phyloP scores from a whole-genome alignment of 2,329 filamentous ascomycete species.

The Rasamsonia emersonii region DNA sequence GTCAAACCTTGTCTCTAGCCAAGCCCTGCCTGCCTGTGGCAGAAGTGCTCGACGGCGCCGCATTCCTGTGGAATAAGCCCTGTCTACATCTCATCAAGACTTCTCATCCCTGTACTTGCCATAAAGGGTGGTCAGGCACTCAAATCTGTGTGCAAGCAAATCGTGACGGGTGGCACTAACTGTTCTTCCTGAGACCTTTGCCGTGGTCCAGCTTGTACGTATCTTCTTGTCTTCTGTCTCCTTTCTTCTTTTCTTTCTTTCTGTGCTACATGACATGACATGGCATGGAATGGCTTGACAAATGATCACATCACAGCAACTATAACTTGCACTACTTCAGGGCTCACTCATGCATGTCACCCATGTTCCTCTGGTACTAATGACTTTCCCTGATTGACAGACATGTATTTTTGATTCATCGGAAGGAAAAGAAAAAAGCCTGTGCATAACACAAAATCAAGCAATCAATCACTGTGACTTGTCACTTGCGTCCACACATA shows the following conservation, averaged over 20 bases:
- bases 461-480: conserved; percentile 25
- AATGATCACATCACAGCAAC: background rate
- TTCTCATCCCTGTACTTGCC: conserved; percentile 21
- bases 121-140: conserved; percentile 16
- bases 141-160: conserved; percentile 9
- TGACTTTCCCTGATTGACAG: conserved; percentile 27
- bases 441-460: conserved; percentile 32
- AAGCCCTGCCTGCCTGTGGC: conserved; percentile 16
- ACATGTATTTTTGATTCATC: conserved; percentile 35
- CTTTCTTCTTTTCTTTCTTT: conserved; percentile 11
- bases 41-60: conserved; percentile 13
- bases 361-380: conserved; percentile 23
- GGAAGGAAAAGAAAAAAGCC: conserved; percentile 21
- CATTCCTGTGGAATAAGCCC: conserved; percentile 16
- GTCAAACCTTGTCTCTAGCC: conserved; percentile 10
- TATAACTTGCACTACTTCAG: conserved; percentile 9
- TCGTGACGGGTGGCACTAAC: conserved; percentile 5
- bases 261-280: no score
- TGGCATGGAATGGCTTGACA: conserved; percentile 7
- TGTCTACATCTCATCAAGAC: conserved; percentile 11
- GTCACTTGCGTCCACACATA: conserved; percentile 19
- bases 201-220: conserved; percentile 33
- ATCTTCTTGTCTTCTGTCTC: conserved; percentile 22
- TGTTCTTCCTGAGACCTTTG: conserved; percentile 10
- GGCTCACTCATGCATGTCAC: conserved; percentile 4